Base-by-base conservation (phyloP, 768 basidiomycete genomes). In the Phlegmacium glaucopus region DNA sequence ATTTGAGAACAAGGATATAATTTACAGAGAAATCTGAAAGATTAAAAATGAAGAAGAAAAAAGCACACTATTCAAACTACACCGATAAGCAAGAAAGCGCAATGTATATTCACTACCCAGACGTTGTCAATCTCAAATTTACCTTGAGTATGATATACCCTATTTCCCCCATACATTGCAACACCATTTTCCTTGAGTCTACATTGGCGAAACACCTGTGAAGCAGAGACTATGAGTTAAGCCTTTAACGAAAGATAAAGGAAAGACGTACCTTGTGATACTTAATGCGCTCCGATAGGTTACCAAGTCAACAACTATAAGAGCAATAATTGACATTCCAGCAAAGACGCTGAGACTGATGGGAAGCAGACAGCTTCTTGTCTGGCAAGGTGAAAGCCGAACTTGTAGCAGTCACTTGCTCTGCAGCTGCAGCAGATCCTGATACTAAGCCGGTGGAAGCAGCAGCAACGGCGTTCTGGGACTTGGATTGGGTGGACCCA, bases 271-370 rank as follows among this genome's bases (percentile, higher is more conserved):
- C 90, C 76, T 82, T 87, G 72, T 90, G 84, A 61, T 90, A 90
- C 66, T 85, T 87, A 18, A 89, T 82, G 39, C 93, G 80, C 73
- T 94, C 90, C n/a, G n/a, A 60, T 84, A 90, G 6, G 90, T 91
- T 53, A 94, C 90, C 63, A 91, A 70, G 42, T 79, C 85, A 48
- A 94, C 87, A 17, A 89, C 82, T 51, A 87, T 81, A 55, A 95
- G 63, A 13, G 86, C 87, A 56, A 94, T 85, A 7, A 85, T 85
- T 26, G 89, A 89, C 49, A 95, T 85, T 52, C 90, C 90, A 39
- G 85, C 88, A 60, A 88, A 92, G 9, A 94, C 77, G 16, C 90
- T n/a, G n/a, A n/a, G n/a, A n/a, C n/a, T n/a, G n/a, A n/a, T n/a
- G n/a, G n/a, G n/a, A n/a, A n/a, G n/a, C n/a, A n/a, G n/a, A n/a